Conservation (phyloP, 2,329 filamentous ascomycete species). For the Colletotrichum melonis region DNA sequence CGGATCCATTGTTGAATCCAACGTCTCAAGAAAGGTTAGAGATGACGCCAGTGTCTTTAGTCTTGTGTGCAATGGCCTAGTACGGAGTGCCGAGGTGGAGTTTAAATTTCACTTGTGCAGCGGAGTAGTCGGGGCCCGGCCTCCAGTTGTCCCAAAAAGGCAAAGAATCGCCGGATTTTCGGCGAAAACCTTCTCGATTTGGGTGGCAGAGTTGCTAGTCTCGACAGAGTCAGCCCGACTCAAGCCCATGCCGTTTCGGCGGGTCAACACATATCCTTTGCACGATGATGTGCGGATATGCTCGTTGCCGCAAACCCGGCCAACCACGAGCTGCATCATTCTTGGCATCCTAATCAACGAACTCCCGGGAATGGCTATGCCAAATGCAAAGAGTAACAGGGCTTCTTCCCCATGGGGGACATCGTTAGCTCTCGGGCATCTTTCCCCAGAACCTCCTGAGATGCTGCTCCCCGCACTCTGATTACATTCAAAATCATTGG, state of each 20-base stretch:
- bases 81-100: not conserved
- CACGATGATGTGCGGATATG: not conserved
- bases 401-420: constrained; percentile 16
- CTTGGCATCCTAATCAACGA: too few species aligned
- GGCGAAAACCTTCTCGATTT: not conserved
- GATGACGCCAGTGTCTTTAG: not conserved
- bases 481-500: not conserved
- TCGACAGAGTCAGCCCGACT: too few species aligned
- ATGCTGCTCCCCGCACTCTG: not conserved
- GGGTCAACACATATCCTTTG: not conserved
- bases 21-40: not conserved
- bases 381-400: not conserved
- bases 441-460: not conserved
- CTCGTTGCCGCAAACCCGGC: not conserved
- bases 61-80: not conserved
- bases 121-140: not conserved
- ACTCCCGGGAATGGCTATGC: not conserved
- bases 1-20: not conserved
- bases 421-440: not conserved
- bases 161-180: not conserved
- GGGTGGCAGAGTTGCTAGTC: not conserved
- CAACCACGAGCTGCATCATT: not conserved
- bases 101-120: not conserved
- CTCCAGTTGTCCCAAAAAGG: not conserved
- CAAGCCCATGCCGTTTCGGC: too few species aligned